Conservation (phyloP, 495 filamentous ascomycete species). For the Penicillium psychrofluorescens region DNA sequence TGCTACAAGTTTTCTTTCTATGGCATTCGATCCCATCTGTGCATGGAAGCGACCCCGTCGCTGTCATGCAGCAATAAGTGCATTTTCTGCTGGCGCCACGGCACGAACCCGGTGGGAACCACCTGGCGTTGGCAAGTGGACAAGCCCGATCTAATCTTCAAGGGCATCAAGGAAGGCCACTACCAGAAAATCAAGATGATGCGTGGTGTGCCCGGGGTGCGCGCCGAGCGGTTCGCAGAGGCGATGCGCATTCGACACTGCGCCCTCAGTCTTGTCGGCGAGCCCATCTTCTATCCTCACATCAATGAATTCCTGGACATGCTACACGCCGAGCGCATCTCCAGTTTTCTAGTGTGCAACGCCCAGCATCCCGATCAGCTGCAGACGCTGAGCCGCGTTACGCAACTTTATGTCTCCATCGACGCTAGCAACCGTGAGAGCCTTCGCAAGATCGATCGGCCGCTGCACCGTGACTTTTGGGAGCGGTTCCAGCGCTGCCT, state of each 20-base stretch:
- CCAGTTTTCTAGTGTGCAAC: conserved; percentile 93
- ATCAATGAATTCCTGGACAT: conserved; percentile 85
- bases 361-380: conserved; percentile 96
- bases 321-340: conserved; percentile 79
- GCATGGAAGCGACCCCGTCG: conserved; percentile 95
- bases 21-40: conserved; percentile 88
- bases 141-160: conserved; percentile 78
- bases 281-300: conserved; percentile 96
- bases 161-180: conserved; percentile 82
- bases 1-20: conserved; percentile 98
- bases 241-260: conserved; percentile 92
- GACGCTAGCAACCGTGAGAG: conserved; percentile 89
- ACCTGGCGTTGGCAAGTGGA: conserved; percentile 96
- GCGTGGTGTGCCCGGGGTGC: conserved; percentile 84
- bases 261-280: conserved; percentile 82
- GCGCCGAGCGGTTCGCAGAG: conserved; percentile 85
- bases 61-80: conserved; percentile 97
- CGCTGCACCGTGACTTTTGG: conserved; percentile 95
- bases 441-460: conserved; percentile 78
- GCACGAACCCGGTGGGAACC: conserved; percentile 93
- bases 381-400: conserved; percentile 70
- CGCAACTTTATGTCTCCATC: conserved; percentile 92
- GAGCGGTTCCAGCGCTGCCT: conserved; percentile 86
- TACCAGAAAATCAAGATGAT: conserved; percentile 98
- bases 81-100: conserved; percentile 97